These are phyloP conservation scores for Escovopsis weberi DNA, from an alignment of 2,329 filamentous ascomycete genomes.

Conservation along the genomic window DNA sequence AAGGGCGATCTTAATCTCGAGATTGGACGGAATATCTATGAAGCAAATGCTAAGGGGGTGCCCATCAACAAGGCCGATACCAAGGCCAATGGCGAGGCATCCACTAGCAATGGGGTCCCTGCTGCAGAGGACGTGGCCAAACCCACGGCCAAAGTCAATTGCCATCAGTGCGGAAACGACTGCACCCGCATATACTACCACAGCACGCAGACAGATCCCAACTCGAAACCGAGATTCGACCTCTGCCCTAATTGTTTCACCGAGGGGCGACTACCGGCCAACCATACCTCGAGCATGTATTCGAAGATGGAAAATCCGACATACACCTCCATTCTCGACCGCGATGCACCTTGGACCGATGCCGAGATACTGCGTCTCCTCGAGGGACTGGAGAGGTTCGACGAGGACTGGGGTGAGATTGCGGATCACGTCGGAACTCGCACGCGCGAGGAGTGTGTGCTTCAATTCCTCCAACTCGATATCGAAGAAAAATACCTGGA, in stretches of 20 bases:
- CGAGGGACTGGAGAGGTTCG: conserved; percentile 82
- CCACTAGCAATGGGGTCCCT: conserved; percentile 48
- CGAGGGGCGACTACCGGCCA: conserved; percentile 68
- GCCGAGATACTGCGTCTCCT: conserved; percentile 78
- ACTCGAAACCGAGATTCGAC: conserved; percentile 62
- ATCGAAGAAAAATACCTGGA: conserved; percentile 97
- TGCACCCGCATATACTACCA: conserved; percentile 55
- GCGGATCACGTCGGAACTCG: conserved; percentile 84
- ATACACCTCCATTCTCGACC: conserved; percentile 64
- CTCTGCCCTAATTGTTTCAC: conserved; percentile 84
- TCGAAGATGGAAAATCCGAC: conserved; percentile 78
- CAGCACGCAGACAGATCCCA: conserved; percentile 40
- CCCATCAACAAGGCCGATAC: conserved; percentile 56
- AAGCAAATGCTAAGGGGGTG: conserved; percentile 66
- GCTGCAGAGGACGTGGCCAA: conserved; percentile 49
- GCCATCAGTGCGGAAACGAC: conserved; percentile 83
- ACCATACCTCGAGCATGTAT: conserved; percentile 68
- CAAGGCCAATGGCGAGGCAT: conserved; percentile 63
- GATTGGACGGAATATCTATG: conserved; percentile 88
- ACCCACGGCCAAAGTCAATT: conserved; percentile 58
- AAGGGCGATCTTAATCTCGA: conserved; percentile 86
- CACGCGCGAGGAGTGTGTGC: conserved; percentile 87
- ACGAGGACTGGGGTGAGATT: conserved; percentile 91
- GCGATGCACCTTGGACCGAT: conserved; percentile 82
- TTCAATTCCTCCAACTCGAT: conserved; percentile 90